Evolutionary conservation across 2,329 filamentous ascomycete genomes (phyloP).

Genomic region (Endoconidiophora laricicola): DNA sequence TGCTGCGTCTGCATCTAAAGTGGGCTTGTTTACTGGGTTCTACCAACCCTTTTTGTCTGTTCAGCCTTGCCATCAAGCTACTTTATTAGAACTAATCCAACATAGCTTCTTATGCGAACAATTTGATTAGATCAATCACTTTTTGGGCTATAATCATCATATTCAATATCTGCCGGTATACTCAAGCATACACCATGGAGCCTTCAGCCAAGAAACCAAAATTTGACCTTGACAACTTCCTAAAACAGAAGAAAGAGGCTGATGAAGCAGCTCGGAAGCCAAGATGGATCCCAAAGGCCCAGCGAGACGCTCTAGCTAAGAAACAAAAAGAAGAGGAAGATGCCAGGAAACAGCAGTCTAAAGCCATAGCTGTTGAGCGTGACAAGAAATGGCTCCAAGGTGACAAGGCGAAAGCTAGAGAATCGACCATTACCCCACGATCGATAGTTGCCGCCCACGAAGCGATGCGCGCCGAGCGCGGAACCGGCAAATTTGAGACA

Average conservation of each 20-base stretch:
- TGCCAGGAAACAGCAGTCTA: slow-evolving; percentile 16
- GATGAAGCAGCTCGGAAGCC: slow-evolving; percentile 76
- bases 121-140: no score
- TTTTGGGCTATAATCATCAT: no score
- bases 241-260: slow-evolving; percentile 71
- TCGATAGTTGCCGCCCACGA: slow-evolving; percentile 12
- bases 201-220: slow-evolving; percentile 25
- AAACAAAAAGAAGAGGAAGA: slow-evolving; percentile 58
- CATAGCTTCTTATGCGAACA: no score
- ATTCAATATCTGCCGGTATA: neutral
- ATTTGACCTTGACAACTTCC: slow-evolving; percentile 69
- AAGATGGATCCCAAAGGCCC: slow-evolving; percentile 69
- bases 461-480: slow-evolving; percentile 13
- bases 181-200: slow-evolving; percentile 8
- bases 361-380: slow-evolving; percentile 7
- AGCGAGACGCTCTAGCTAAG: slow-evolving; percentile 63
- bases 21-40: no score
- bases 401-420: slow-evolving; percentile 1
- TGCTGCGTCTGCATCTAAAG: no score
- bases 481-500: slow-evolving; percentile 11
- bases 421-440: neutral
- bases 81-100: neutral
- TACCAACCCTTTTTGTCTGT: neutral
- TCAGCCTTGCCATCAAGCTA: slow-evolving; percentile 4
- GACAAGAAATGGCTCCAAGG: slow-evolving; percentile 12